Conservation (phyloP, 441 rosid genomes). For the Syzygium malaccense region DNA sequence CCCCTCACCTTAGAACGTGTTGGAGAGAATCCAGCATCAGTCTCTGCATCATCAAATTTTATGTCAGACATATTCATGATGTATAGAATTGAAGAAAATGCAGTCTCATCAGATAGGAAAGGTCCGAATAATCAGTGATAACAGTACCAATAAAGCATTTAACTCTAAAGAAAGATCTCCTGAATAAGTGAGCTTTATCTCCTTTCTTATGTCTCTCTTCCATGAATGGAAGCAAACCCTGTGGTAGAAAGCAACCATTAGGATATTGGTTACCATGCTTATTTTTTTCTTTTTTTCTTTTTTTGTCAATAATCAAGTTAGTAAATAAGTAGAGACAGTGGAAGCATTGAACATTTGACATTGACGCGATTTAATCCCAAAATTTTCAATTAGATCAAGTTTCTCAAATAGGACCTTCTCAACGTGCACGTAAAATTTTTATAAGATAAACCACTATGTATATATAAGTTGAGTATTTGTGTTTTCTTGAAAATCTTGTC, state of each 20-base stretch:
- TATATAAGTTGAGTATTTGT: not conserved
- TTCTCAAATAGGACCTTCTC: not conserved
- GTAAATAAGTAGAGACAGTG: not conserved
- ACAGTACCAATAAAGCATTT: conserved; percentile 64
- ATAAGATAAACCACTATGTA: not conserved
- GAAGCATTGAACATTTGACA: not conserved
- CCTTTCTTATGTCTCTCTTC: conserved; percentile 44
- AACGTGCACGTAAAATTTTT: not conserved
- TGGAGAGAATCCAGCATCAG: conserved; percentile 83
- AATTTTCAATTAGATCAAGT: not conserved
- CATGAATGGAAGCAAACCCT: conserved; percentile 70
- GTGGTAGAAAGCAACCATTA: conserved; percentile 1
- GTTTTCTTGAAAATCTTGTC: not conserved
- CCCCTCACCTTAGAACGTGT: conserved; percentile 57
- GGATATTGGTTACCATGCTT: not conserved
- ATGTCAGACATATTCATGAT: not conserved
- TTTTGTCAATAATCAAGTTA: not conserved
- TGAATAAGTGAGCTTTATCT: conserved; percentile 39
- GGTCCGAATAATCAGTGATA: not conserved
- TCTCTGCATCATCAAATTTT: conserved; percentile 36
- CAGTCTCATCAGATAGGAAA: not conserved
- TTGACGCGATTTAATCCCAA: not conserved
- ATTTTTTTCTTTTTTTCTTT: not conserved
- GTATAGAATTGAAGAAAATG: not conserved
- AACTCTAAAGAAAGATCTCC: conserved; percentile 53